Conservation (phyloP, 2,329 filamentous ascomycete species). For the Penicillium freii region DNA sequence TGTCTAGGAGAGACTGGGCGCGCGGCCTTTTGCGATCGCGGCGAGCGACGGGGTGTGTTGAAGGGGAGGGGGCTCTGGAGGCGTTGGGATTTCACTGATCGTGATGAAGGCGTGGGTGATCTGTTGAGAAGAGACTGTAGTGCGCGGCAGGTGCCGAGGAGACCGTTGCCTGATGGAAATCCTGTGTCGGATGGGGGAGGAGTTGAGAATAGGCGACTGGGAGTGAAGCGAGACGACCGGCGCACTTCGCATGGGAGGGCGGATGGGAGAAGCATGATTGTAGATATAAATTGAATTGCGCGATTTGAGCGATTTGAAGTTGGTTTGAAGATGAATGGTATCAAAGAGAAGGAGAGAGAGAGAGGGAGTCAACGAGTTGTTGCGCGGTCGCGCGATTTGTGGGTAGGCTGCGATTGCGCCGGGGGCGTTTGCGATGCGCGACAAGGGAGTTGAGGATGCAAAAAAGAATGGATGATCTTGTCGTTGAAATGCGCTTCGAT, state of each 20-base stretch:
- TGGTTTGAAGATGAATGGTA: not conserved
- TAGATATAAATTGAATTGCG: constrained; percentile 3
- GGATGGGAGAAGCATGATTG: constrained; percentile 47
- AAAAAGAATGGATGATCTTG: constrained; percentile 19
- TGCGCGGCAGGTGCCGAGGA: constrained; percentile 44
- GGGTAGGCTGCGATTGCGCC: constrained; percentile 32
- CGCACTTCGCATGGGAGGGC: constrained; percentile 47
- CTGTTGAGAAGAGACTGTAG: constrained; percentile 43
- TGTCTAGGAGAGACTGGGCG: constrained; percentile 22
- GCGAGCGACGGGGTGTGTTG: constrained; percentile 27
- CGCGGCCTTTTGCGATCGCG: constrained; percentile 30
- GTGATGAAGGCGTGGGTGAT: constrained; percentile 40
- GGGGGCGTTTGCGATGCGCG: constrained; percentile 28
- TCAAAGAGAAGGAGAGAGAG: not conserved
- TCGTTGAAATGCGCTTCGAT: constrained; percentile 24
- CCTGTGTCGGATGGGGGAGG: constrained; percentile 40
- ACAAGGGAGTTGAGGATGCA: constrained; percentile 12
- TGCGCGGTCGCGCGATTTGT: constrained; percentile 25
- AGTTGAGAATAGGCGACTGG: constrained; percentile 39
- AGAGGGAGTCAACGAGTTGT: constrained; percentile 4
- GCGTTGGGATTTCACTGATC: constrained; percentile 34
- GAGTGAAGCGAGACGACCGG: constrained; percentile 38
- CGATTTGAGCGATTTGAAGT: constrained; percentile 9
- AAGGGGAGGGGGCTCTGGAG: constrained; percentile 43
- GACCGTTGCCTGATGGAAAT: constrained; percentile 36